Base-by-base conservation (phyloP, 805 yeast species). In the Clavispora santaluciae region DNA sequence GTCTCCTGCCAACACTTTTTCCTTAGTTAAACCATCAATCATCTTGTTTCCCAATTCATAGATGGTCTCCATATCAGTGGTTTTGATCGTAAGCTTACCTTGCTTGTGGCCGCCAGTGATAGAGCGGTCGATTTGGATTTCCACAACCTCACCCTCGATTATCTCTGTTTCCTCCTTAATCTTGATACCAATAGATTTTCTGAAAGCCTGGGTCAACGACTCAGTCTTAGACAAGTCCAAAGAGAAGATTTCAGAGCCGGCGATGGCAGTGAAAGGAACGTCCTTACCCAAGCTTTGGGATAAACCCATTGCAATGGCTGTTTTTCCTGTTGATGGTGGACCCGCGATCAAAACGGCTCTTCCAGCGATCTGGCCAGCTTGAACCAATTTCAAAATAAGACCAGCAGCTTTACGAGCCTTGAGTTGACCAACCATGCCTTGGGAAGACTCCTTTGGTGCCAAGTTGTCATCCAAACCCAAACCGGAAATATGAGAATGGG, bases 81-180 rank as follows among this genome's bases (percentile, higher is more conserved):
- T 86, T 61, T 88, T 93, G 62, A 93, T 91, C 15, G 99, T 93
- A 55, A 95, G 79, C 66, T 93, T 93, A 33, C 99, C 98, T 64
- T 95, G 98, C 61, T 93, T 91, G 65, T 89, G 96, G 38, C 99
- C 99, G 30, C 99, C 99, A 8, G 96, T 86, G 42, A 93, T 78
- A 18, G 95, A 83, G 59, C 96, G 79, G 65, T 88, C 96, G 51
- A 88, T 87, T 67, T 87, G 95, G 57, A 88, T 86, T 66, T 93
- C 99, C 26, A 93, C 96, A 38, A 93, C 99, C 66, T 93, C 99
- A 62, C 99, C 99, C 69, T 93, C 98, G 51, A 93, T 91, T 41
- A 93, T 79, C 65, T 93, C 99, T 23, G 96, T 90, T 54, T 93
- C 97, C 66, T 93, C 99, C 60, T 86, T 89, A 62, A 93, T 95